These are phyloP conservation scores for Hygrocybe punicea DNA, from an alignment of 768 basidiomycete species.

Conservation along the genomic window DNA sequence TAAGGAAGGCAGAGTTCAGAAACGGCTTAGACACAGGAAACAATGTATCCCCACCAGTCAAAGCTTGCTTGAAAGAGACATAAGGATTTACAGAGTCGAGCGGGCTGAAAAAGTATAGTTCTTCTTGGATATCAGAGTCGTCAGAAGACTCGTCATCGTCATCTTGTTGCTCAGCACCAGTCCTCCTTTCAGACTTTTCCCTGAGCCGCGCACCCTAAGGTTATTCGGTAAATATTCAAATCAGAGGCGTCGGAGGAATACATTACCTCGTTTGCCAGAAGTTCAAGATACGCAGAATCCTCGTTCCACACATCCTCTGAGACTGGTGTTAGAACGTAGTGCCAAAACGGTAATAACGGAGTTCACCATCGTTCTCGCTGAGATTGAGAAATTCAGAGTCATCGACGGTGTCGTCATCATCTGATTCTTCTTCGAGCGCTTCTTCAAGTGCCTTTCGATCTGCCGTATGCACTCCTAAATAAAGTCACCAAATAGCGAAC, in stretches of 20 bases:
- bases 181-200: conserved; percentile 53
- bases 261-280: conserved; percentile 77
- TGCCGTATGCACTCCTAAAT: conserved; percentile 18
- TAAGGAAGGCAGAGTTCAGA: conserved; percentile 25
- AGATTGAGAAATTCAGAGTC: conserved; percentile 49
- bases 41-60: conserved; percentile 55
- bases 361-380: conserved; percentile 56
- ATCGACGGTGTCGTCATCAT: conserved; percentile 37
- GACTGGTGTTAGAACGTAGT: not conserved
- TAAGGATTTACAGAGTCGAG: conserved; percentile 80
- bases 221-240: not conserved
- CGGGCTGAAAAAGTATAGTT: conserved; percentile 81
- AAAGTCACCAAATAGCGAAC: conserved; percentile 6
- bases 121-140: conserved; percentile 62
- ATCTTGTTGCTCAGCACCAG: conserved; percentile 52
- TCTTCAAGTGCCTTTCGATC: conserved; percentile 58
- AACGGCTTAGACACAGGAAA: conserved; percentile 1
- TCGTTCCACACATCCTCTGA: conserved; percentile 88
- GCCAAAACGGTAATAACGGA: conserved; percentile 6
- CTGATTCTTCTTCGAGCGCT: conserved; percentile 31
- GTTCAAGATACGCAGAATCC: conserved; percentile 82
- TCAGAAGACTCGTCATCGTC: conserved; percentile 47
- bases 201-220: conserved; percentile 69
- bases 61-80: conserved; percentile 68
- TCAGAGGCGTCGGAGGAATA: conserved; percentile 2